Conservation (phyloP, 2,329 filamentous ascomycete species). For the Mycosphaerella sp. region DNA sequence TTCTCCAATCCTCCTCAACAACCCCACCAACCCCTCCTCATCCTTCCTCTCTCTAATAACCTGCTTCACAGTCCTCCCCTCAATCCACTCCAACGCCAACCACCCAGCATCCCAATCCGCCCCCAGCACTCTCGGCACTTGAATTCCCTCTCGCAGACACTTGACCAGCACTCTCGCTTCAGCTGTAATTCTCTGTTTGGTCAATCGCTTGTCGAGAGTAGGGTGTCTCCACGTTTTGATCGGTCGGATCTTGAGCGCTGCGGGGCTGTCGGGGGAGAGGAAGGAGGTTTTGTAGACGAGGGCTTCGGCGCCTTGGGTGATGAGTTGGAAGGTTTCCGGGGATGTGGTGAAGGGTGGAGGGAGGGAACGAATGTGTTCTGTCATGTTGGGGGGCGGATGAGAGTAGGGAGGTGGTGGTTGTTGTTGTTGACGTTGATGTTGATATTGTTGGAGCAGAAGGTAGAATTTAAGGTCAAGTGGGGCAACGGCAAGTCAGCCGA, state of each 20-base stretch:
- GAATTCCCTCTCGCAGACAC: slow-evolving; percentile 70
- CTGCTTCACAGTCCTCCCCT: slow-evolving; percentile 62
- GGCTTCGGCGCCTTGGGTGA: slow-evolving; percentile 93
- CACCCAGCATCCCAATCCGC: slow-evolving; percentile 59
- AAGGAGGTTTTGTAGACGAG: slow-evolving; percentile 85
- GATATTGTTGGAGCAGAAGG: neutral
- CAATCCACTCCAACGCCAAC: slow-evolving; percentile 80
- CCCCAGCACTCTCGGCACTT: slow-evolving; percentile 75
- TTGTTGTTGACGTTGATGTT: slow-evolving; percentile 1
- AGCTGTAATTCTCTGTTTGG: slow-evolving; percentile 76
- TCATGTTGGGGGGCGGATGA: neutral
- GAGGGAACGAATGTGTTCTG: slow-evolving; percentile 38
- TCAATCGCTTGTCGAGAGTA: slow-evolving; percentile 78
- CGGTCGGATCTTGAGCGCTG: slow-evolving; percentile 86
- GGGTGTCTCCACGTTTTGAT: slow-evolving; percentile 89
- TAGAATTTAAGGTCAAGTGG: neutral
- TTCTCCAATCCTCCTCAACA: slow-evolving; percentile 34
- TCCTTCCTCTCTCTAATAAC: slow-evolving; percentile 47
- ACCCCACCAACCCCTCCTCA: slow-evolving; percentile 27
- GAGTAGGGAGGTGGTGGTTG: neutral
- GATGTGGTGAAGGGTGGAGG: slow-evolving; percentile 61
- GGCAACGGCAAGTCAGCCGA: neutral
- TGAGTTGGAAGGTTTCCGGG: slow-evolving; percentile 56
- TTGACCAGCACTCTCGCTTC: slow-evolving; percentile 81
- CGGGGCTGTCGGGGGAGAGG: slow-evolving; percentile 60